Evolutionary conservation across 768 basidiomycete species (phyloP), one percentile per base, ranked within the genome.

Genomic region (Phylloporus arenicola): DNA sequence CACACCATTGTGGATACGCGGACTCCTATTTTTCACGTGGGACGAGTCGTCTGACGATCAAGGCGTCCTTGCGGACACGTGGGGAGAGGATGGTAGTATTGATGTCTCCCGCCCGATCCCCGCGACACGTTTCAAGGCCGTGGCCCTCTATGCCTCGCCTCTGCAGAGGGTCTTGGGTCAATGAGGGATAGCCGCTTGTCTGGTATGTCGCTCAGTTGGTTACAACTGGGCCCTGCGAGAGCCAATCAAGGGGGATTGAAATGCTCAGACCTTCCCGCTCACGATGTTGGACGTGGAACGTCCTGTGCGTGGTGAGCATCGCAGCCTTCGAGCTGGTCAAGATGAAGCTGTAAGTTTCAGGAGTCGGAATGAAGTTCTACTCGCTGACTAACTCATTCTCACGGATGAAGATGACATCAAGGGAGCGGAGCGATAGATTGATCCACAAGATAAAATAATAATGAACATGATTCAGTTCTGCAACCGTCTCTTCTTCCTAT

Each of bases 181-280:
- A 53, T 54, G 59, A 60, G 52, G 56, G 51, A 57, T 24, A 6
- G 60, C 57, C 69, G 71, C 55, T 68, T 86, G 78, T 83, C 83
- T 84, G 82, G 81, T 86, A 78, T 77, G 80, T 68, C 75, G 76
- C 75, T 79, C 71, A 72, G 73, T 70, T 59, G 64, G 61, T 83
- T 76, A 76, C 68, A 70, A 69, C 76, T 70, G 71, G 80, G 68
- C 77, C 73, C 84, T 57, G 78, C 80, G 75, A 80, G 79, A 72
- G 77, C 70, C 81, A 59, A 76, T 80, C 78, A 50, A 74, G 75
- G 76, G 76, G 78, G 80, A 79, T 70, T 79, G 52, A 61, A 80
- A 81, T 77, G 68, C 83, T 86, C 84, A 83, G 83, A 86, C 84
- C 83, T 86, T 86, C 84, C 85, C 82, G 83, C 82, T 85, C 81